Evolutionary conservation across 78 protist species (phyloP).

Genomic region (Dictyostelium firmibasis): DNA sequence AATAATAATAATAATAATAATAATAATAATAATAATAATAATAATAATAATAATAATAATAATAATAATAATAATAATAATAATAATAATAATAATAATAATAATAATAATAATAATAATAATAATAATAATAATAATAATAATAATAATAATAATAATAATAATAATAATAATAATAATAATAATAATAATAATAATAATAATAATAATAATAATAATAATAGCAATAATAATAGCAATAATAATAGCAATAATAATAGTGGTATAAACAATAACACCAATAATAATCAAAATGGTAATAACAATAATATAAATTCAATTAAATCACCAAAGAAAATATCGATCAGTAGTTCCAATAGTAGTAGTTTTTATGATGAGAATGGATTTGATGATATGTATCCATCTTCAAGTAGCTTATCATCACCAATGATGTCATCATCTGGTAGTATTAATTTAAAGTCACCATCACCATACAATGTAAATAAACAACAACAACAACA

Average conservation of each 20-base stretch:
- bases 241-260: not conserved
- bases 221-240: not conserved
- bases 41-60: not conserved
- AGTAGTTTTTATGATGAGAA: not conserved
- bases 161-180: not conserved
- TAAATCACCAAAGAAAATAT: not conserved
- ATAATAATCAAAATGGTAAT: not conserved
- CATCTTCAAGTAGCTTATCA: not conserved
- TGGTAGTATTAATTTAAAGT: not conserved
- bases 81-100: not conserved
- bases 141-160: not conserved
- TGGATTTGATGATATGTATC: not conserved
- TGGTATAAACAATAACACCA: not conserved
- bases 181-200: not conserved
- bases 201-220: conserved; percentile 11
- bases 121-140: not conserved
- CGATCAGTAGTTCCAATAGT: not conserved
- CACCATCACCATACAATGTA: not conserved
- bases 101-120: not conserved
- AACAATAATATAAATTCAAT: not conserved
- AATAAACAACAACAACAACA: not conserved
- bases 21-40: not conserved
- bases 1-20: conserved; percentile 2
- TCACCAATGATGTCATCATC: not conserved
- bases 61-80: not conserved